Base-by-base conservation (phyloP, 2,329 filamentous ascomycete genomes). In the Aspergillus hortae region DNA sequence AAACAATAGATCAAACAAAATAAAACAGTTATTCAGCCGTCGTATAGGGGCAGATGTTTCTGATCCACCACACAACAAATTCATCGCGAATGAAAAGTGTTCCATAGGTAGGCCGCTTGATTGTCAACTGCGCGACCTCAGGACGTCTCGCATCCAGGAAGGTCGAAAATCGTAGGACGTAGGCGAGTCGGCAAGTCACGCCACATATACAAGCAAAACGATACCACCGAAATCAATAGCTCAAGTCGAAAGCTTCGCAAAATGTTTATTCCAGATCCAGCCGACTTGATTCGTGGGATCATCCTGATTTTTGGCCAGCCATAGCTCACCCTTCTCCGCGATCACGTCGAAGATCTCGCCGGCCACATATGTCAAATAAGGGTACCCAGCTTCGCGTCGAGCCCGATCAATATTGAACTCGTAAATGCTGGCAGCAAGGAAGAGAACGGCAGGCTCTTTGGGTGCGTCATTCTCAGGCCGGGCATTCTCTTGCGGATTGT, bases 261-360 rank as follows among this genome's bases (percentile, higher is more conserved):
- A 99, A 75, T 99, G 94, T 72, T 96, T 96, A 64, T 92, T 95
- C 94, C 94, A 99, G 64, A 99, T 96, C 94, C 94, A 99, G 47
- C 94, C 94, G 32, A 97, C 86, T 58, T 85, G 81, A 58, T 88
- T 82, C 10, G 77, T 80, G 1, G 84, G 77, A 70, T 99, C 94
- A 66, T 99, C 94, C 74, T 99, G 94, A 68, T 99, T 99, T 71
- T 90, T 90, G 48, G 94, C 94, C 52, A 99, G 84, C 94, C 94
- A 99, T 45, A 97, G 81, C 76, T 99, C 94, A 57, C 94, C 94
- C 70, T 96, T 96, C 72, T 96, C 92, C 27, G 88, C 94, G 66
- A 99, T 90, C 48, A 99, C 88, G 74, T 92, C 89, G 65, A 92
- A 92, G 57, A 92, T 89, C 82, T 99, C 94, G 59, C 94, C 94